phyloP scores from a whole-genome alignment of 768 basidiomycete genomes.

The Cubamyces lactineus region DNA sequence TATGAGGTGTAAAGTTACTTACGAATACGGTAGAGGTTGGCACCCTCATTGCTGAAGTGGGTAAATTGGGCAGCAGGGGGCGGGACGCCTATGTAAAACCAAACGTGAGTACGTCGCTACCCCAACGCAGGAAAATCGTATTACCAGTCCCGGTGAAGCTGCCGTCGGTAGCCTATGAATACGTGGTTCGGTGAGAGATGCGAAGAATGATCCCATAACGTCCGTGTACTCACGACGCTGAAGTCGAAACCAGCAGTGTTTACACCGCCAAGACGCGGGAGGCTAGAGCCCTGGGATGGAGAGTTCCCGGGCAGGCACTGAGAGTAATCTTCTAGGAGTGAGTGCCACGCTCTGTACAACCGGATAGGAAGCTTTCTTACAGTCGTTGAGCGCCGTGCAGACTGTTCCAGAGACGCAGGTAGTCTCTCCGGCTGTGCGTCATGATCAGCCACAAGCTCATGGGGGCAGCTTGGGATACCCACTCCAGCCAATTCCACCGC shows the following conservation, averaged over 20 bases:
- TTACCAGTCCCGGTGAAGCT: slow-evolving; percentile 44
- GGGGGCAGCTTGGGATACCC: background rate
- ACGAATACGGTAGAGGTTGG: slow-evolving; percentile 51
- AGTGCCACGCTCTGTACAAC: background rate
- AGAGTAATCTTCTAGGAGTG: slow-evolving; percentile 33
- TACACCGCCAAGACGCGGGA: slow-evolving; percentile 50
- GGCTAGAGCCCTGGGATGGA: slow-evolving; percentile 26
- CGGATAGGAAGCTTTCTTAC: slow-evolving; percentile 18
- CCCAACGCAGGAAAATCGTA: background rate
- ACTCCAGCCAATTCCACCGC: slow-evolving; percentile 36
- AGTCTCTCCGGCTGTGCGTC: slow-evolving; percentile 30
- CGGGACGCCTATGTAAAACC: slow-evolving; percentile 27
- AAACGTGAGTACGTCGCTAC: background rate
- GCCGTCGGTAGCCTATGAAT: slow-evolving; percentile 40
- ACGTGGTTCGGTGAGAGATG: background rate
- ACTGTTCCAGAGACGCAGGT: slow-evolving; percentile 34
- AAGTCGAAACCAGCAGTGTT: slow-evolving; percentile 55
- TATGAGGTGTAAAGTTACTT: slow-evolving; percentile 18
- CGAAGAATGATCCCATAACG: background rate
- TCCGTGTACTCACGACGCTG: slow-evolving; percentile 38
- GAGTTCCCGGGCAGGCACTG: slow-evolving; percentile 35
- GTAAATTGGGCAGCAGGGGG: slow-evolving; percentile 49
- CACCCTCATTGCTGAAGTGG: slow-evolving; percentile 53
- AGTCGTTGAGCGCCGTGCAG: slow-evolving; percentile 33
- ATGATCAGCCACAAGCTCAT: background rate